Evolutionary conservation across 1,284 basidiomycete species (phyloP).

Genomic region (Tilletiopsis washingtonensis): DNA sequence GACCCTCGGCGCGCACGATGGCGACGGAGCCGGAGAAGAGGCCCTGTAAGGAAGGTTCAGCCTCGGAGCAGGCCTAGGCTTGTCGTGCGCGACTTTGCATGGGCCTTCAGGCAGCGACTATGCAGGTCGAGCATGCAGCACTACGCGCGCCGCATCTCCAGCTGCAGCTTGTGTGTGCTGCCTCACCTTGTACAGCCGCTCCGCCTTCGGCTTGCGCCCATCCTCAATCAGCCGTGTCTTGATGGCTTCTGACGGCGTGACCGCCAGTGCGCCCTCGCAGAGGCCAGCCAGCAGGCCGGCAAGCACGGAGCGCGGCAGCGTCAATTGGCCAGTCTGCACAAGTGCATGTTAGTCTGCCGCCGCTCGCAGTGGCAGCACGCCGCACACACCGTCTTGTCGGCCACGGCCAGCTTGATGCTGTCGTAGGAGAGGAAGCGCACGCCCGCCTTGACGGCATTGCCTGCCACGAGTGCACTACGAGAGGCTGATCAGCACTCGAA

Average conservation of each 20-base stretch:
- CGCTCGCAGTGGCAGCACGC: background rate
- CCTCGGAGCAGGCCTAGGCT: too few species aligned
- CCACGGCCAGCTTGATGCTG: conserved; percentile 64
- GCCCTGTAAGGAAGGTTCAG: too few species aligned
- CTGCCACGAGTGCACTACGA: conserved; percentile 17
- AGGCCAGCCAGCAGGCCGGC: conserved; percentile 88
- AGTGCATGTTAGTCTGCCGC: background rate
- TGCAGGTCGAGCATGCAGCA: too few species aligned
- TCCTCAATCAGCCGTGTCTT: conserved; percentile 98
- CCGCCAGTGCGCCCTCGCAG: conserved; percentile 83
- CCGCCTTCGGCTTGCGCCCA: conserved; percentile 69
- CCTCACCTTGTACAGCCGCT: conserved; percentile 52
- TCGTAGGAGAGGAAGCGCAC: conserved; percentile 92
- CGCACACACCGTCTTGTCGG: conserved; percentile 59
- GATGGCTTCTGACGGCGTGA: conserved; percentile 93
- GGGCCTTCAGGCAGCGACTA: too few species aligned
- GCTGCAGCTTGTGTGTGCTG: too few species aligned
- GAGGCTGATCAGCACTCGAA: conserved; percentile 5
- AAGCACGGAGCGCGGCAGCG: conserved; percentile 34
- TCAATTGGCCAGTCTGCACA: conserved; percentile 7
- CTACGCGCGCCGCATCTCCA: too few species aligned
- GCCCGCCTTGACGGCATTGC: conserved; percentile 56
- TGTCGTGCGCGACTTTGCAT: too few species aligned
- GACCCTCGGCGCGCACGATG: conserved; percentile 75
- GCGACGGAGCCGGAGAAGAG: conserved; percentile 73